Evolutionary conservation across 768 basidiomycete species (phyloP), one percentile per base, ranked within the genome.

Genomic region (Lentinula aciculospora): DNA sequence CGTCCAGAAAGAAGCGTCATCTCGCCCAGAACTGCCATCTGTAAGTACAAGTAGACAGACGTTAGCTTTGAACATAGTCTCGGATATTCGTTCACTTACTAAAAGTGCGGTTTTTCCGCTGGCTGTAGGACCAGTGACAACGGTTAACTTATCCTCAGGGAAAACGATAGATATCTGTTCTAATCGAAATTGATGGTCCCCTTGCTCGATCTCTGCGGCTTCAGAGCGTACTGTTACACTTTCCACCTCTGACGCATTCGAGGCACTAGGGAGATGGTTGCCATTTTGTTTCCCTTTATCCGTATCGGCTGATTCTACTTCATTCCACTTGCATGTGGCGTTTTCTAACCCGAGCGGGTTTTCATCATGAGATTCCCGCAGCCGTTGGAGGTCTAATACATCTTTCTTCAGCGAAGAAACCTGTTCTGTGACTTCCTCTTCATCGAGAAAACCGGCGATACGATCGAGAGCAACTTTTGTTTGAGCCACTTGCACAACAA

Each of bases 31-130:
- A 87, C 70, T 4, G 86, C 85, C 83, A 87, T 81, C 85, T 86
- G 56, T 9, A 40, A 9, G 25, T 31, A 17, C 44, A 56, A 13
- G 21, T 31, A 2, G 36, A 31, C 47, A 29, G 10, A 17, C 10
- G 25, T 49, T 9, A 53, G 9, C 28, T n/a, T 17, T 12, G 15
- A 39, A 32, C 4, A 10, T 40, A 45, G 31, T 19, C 31, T 8
- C 13, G 7, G 19, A 4, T 28, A 45, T 6, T n/a, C 54, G 34
- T 55, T 27, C 39, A 69, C 81, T 36, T 62, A 85, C 85, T 54
- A 93, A 75, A 1, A 92, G 69, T 0, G 91, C 89, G 0, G 87
- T 90, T 73, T 94, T 94, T 1, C 92, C 92, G 40, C 84, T 83
- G 25, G 89, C 92, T 4, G 90, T 92, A 0, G 90, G 88, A 1